Evolutionary conservation across 805 yeast species (phyloP).

Genomic region (Kodamaea hsintzibuensis): DNA sequence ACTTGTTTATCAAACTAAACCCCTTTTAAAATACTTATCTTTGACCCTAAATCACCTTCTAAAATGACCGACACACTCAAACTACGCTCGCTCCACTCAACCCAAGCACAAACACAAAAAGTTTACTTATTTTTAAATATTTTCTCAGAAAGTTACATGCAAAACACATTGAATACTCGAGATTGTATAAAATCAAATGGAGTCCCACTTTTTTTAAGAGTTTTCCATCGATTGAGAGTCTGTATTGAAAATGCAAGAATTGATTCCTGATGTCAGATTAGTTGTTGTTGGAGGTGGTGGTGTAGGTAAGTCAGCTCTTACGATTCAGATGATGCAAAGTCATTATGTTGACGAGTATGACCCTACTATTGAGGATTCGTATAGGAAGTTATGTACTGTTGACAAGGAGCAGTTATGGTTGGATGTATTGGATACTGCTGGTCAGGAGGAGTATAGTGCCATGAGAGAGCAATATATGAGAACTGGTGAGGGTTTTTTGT

Average conservation of each 20-base stretch:
- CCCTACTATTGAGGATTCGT: conserved; percentile 94
- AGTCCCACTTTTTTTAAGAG: not conserved
- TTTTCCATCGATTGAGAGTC: not conserved
- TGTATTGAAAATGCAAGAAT: conserved; percentile 56
- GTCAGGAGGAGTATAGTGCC: conserved; percentile 95
- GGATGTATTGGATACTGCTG: conserved; percentile 96
- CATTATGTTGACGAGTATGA: conserved; percentile 98
- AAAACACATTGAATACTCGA: not conserved
- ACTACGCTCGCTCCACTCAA: not conserved
- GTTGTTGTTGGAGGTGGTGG: conserved; percentile 99
- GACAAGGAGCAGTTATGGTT: conserved; percentile 62
- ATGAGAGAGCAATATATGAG: conserved; percentile 88
- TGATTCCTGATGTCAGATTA: conserved; percentile 79
- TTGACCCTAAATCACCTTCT: too few relatives aligned
- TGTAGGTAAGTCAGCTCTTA: conserved; percentile 95
- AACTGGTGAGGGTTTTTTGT: conserved; percentile 90
- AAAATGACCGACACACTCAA: not conserved
- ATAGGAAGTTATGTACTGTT: conserved; percentile 82
- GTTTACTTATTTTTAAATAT: not conserved
- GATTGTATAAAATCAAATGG: not conserved
- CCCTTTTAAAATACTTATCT: too few relatives aligned
- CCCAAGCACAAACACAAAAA: not conserved
- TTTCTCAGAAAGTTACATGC: not conserved
- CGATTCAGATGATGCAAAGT: conserved; percentile 91
- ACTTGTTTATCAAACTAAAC: too few relatives aligned